Percentiles rank a stretch among this genome's conserved stretches.
Conservation (phyloP, 2,329 filamentous ascomycete species). For the Ophiostoma montium region DNA sequence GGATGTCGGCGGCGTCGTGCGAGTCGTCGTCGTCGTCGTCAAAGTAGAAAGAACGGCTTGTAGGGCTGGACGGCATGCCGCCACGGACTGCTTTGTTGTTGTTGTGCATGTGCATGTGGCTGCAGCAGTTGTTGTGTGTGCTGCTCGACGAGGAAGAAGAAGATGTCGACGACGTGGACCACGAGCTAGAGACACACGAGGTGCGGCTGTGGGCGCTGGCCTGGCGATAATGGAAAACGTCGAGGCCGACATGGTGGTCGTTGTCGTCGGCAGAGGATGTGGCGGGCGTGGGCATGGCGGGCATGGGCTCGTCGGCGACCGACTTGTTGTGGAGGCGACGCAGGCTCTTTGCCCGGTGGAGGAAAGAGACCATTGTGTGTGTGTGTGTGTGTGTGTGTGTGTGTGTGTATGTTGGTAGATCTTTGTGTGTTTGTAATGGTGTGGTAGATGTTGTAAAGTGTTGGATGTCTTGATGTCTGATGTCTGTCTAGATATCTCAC, state of each 20-base stretch:
- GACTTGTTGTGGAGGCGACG: constrained; percentile 7
- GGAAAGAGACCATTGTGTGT: constrained; percentile 7
- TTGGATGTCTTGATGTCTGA: no score
- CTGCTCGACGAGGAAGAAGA: constrained; percentile 1
- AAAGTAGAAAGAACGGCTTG: constrained; percentile 11
- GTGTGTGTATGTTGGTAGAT: neutral
- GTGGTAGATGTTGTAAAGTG: neutral
- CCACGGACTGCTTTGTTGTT: constrained; percentile 10
- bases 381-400: neutral
- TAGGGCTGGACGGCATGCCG: neutral
- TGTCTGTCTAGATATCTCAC: no score
- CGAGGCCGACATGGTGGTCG: neutral
- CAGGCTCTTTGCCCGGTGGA: constrained; percentile 11
- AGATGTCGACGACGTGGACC: constrained; percentile 8
- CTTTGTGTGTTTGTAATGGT: neutral
- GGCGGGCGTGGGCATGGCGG: constrained; percentile 2
- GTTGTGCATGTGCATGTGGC: constrained; percentile 22
- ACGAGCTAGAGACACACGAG: constrained; percentile 15
- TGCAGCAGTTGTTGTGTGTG: constrained; percentile 16
- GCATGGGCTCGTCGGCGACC: constrained; percentile 1
- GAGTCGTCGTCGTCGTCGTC: neutral
- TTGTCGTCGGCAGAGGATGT: neutral
- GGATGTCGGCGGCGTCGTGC: constrained; percentile 9
- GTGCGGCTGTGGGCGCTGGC: constrained; percentile 3
- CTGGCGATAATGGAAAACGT: constrained; percentile 10